These are phyloP conservation scores for Arthrobotrys pseudoclavata DNA, from an alignment of 2,329 filamentous ascomycete genomes.

Conservation along the genomic window DNA sequence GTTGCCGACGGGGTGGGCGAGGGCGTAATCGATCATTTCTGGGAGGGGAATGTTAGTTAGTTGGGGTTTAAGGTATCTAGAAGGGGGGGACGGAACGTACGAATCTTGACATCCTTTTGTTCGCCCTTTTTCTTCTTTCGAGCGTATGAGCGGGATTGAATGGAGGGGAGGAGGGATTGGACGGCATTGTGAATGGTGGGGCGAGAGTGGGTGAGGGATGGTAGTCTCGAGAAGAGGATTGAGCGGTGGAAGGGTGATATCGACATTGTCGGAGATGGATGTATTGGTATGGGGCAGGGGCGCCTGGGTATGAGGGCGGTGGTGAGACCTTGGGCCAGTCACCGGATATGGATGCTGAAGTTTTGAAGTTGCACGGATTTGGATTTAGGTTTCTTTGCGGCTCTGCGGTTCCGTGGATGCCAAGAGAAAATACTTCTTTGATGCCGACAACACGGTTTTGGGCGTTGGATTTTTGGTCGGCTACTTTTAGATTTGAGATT, in stretches of 20 bases:
- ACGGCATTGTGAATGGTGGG: conserved; percentile 46
- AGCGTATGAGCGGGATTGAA: conserved; percentile 49
- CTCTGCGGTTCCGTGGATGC: conserved; percentile 14
- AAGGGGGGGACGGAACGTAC: conserved; percentile 15
- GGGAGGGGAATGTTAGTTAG: conserved; percentile 11
- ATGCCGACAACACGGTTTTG: conserved; percentile 30
- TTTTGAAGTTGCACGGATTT: conserved; percentile 8
- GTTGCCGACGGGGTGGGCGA: conserved; percentile 76
- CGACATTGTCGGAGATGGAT: conserved; percentile 33
- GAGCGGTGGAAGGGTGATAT: conserved; percentile 59
- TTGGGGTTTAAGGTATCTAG: neutral
- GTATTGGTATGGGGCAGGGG: neutral
- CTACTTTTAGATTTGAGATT: no score
- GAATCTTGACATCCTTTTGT: conserved; percentile 40
- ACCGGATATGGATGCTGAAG: conserved; percentile 2
- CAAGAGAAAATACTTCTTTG: conserved; percentile 43
- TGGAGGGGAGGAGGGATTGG: conserved; percentile 37
- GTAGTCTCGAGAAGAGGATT: conserved; percentile 60
- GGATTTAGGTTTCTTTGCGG: neutral
- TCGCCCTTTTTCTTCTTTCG: conserved; percentile 27
- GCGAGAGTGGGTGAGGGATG: conserved; percentile 23
- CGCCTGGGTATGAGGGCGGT: neutral
- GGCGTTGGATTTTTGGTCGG: conserved; percentile 27
- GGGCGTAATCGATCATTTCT: conserved; percentile 76
- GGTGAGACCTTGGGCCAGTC: no score